Conservation (phyloP, 129 eudicot genomes). For the Daucus carota region DNA sequence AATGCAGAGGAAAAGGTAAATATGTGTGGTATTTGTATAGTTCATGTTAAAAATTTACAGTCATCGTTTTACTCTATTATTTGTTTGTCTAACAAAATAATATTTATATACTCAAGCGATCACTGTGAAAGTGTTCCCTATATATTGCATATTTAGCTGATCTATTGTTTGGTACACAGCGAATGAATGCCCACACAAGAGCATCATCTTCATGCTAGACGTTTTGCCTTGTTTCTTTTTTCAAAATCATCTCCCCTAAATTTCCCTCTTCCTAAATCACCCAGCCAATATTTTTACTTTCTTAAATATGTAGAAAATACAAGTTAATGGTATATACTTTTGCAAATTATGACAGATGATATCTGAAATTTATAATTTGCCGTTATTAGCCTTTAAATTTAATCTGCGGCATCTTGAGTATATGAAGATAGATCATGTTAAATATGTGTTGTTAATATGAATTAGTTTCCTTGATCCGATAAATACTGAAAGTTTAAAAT, state of each 20-base stretch:
- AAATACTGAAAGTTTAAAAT: background rate
- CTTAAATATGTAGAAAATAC: too few relatives aligned
- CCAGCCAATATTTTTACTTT: background rate
- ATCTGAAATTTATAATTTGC: background rate
- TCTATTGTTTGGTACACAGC: background rate
- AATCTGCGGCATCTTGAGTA: background rate
- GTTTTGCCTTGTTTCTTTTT: too few relatives aligned
- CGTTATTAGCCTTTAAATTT: background rate
- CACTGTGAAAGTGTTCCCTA: background rate
- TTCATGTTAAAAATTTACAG: background rate
- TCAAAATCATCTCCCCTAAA: too few relatives aligned
- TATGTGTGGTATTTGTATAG: too few relatives aligned
- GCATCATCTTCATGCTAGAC: background rate
- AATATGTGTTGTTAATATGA: too few relatives aligned
- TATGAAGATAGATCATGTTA: background rate
- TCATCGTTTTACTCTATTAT: too few relatives aligned
- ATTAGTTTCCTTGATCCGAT: background rate
- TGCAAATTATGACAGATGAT: background rate
- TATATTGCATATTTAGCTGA: background rate
- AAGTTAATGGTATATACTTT: too few relatives aligned
- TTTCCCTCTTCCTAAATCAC: background rate
- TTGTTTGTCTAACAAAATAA: too few relatives aligned
- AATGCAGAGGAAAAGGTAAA: background rate
- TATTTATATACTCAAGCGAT: background rate
- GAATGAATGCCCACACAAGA: background rate